Evolutionary conservation across 1,139 yeast genomes (phyloP).

Genomic region (Debaryomyces nepalensis): DNA sequence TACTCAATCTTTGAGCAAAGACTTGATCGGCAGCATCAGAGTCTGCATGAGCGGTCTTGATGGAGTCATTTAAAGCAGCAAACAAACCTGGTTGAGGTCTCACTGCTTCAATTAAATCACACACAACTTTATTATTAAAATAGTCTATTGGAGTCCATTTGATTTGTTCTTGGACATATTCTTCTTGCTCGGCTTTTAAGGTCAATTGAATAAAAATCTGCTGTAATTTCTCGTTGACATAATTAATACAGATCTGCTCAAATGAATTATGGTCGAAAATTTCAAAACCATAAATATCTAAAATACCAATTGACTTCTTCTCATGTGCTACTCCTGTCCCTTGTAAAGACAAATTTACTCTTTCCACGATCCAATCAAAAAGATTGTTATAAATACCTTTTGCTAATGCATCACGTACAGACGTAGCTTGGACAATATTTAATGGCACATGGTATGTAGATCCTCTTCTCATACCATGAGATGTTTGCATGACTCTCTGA

Average conservation of each 20-base stretch:
- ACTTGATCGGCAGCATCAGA: slow-evolving; percentile 96
- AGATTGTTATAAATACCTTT: slow-evolving; percentile 91
- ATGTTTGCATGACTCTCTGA: slow-evolving; percentile 86
- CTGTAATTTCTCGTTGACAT: slow-evolving; percentile 95
- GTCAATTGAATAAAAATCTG: slow-evolving; percentile 96
- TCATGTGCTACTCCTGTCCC: slow-evolving; percentile 46
- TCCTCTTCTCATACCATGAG: slow-evolving; percentile 87
- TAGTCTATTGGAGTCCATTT: slow-evolving; percentile 98
- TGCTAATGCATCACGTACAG: slow-evolving; percentile 94
- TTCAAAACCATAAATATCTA: slow-evolving; percentile 98
- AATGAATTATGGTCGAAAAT: slow-evolving; percentile 96
- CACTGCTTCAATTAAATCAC: slow-evolving; percentile 92
- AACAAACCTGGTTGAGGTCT: slow-evolving; percentile 94
- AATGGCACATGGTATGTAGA: slow-evolving; percentile 94
- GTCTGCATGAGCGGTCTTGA: slow-evolving; percentile 99
- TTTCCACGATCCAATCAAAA: slow-evolving; percentile 96
- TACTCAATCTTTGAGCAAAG: slow-evolving; percentile 87
- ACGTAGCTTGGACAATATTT: slow-evolving; percentile 88
- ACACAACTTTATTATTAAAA: slow-evolving; percentile 94
- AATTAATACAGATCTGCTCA: slow-evolving; percentile 96
- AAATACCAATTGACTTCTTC: slow-evolving; percentile 79
- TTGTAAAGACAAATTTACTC: slow-evolving; percentile 75
- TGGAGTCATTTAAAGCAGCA: slow-evolving; percentile 95
- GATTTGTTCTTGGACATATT: slow-evolving; percentile 92
- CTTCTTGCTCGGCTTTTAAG: slow-evolving; percentile 95